Base-by-base conservation (phyloP, 768 basidiomycete species). In the Boletus reticuloceps region DNA sequence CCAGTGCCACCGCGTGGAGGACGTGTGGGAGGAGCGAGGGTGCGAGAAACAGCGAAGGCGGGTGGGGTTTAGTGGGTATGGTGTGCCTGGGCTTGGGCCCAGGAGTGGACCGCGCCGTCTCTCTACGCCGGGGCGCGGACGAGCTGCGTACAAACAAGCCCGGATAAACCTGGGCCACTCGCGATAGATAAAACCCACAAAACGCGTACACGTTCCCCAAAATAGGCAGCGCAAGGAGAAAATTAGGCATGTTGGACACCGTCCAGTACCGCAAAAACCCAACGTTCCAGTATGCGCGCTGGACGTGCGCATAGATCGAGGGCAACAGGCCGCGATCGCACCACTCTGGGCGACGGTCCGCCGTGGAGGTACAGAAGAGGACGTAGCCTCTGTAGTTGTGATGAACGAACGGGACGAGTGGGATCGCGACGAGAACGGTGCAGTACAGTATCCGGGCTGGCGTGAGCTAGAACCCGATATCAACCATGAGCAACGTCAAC, bases 241-340 rank as follows among this genome's bases (percentile, higher is more conserved):
- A 90, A 71, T 98, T 97, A 44, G 97, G 97, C 3, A 93, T 62
- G 70, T 99, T 95, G 31, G 80, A 72, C 22, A 74, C 57, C 0
- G 86, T 86, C 92, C 92, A 99, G 71, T 98, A 98, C 4, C 77
- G 82, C 57, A 99, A 70, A 59, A 95, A 82, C 16, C 95, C 94
- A 42, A 80, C 74, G 66, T 89, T 78, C 97, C 96, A 99, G 69
- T 98, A 98, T 50, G 79, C 76, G 6, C 72, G 73, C 68, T 99
- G 96, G 3, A 89, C 89, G 65, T 91, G 82, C 11, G 82, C 74
- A 69, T 98, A 99, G 52, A 92, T 84, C 14, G 83, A 82, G 0
- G 94, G 93, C 6, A 84, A 64, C 22, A 66, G 39, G 0, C 67
- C 55, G 6, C 19, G 52, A 4, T 68, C 50, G 70, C 96, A 98